Evolutionary conservation across 495 filamentous ascomycete species (phyloP), one percentile per base, ranked within the genome.

Genomic region (Evernia prunastri): DNA sequence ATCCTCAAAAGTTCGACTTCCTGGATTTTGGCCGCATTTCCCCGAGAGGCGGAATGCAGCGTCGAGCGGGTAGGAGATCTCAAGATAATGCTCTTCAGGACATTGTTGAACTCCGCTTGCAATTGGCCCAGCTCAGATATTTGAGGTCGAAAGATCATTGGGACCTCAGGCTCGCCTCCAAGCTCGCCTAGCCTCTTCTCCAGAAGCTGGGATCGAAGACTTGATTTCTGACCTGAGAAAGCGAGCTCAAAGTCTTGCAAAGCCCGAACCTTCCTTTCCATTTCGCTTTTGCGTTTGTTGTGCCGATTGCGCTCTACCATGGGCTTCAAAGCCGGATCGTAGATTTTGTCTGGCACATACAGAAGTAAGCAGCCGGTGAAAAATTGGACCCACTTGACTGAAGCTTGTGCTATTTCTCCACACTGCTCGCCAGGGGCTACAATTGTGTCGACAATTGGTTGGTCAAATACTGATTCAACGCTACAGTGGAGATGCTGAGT

Each of bases 311-410:
- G 81, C 67, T 91, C 85, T 8, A 97, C 77, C 45, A 87, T 81
- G n/a, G 88, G 80, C 61, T 84, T 82, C 61, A 92, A 77, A 31
- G 92, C 90, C 17, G 94, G 94, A 72, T 99, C 94, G 64, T 89
- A 93, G 4, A 88, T 81, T 70, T 85, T 85, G 71, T 96, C 87
- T 0, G 95, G 92, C 5, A 97, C 86, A 68, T 91, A 97, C 11
- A 97, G 81, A 53, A 83, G 81, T 35, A 99, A 75, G 57, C 81
- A 82, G 0, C 81, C 87, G 3, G 87, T 63, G 6, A 85, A 82
- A 63, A 90, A 87, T 36, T 82, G 74, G 8, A 84, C 72, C 20
- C 4, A 64, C 23, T 17, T 5, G 23, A 10, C 33, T 36, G 62
- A 36, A 33, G 31, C 18, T 9, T 23, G n/a, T n/a, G 61, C 61